These are phyloP conservation scores for Colletotrichum theobromicola DNA, from an alignment of 2,329 filamentous ascomycete genomes.

Conservation along the genomic window DNA sequence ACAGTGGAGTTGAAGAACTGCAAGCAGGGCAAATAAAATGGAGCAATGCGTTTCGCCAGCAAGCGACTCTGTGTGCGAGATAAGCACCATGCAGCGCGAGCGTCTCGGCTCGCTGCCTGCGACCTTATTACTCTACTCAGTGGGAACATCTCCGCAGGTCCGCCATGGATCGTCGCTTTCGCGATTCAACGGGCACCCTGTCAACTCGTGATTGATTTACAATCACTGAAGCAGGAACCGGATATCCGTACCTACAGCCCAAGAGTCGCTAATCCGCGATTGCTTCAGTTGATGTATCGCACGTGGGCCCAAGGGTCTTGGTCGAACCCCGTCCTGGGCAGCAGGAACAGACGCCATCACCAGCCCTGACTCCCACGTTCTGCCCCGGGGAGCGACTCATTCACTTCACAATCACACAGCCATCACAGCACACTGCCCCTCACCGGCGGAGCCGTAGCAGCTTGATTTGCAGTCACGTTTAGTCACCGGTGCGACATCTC, in stretches of 20 bases:
- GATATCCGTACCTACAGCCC: background rate
- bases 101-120: background rate
- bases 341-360: background rate
- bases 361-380: background rate
- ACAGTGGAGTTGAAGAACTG: background rate
- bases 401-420: background rate
- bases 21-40: background rate
- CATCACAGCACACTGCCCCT: background rate
- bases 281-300: background rate
- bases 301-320: constrained; percentile 1
- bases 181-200: background rate
- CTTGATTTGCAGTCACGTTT: constrained; percentile 4
- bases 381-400: background rate
- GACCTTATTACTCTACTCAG: background rate
- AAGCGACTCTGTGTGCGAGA: background rate
- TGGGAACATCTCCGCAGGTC: background rate
- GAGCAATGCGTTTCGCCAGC: background rate
- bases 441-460: background rate
- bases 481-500: background rate
- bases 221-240: background rate
- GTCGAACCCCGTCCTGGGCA: background rate
- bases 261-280: background rate
- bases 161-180: background rate
- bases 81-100: background rate
- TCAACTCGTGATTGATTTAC: background rate